Evolutionary conservation across 2,329 filamentous ascomycete genomes (phyloP).

Genomic region (Claviceps sp.): DNA sequence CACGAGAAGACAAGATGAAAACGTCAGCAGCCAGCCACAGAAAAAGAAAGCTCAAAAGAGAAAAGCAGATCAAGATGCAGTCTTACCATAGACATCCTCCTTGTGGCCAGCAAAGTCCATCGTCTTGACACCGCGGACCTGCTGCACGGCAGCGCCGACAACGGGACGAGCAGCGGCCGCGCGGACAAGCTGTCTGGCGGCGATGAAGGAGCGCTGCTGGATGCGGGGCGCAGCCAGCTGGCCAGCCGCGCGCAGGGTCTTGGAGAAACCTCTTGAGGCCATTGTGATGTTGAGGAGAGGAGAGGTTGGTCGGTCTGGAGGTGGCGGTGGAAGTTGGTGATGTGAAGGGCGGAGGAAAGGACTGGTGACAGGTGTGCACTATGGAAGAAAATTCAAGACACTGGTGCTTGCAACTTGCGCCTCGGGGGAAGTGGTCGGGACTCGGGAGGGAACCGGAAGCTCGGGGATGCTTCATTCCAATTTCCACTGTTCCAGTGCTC

Average conservation of each 20-base stretch:
- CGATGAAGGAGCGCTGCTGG: conserved; percentile 50
- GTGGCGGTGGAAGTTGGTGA: conserved; percentile 12
- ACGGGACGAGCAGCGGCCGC: conserved; percentile 36
- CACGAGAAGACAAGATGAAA: neutral
- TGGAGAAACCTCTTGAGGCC: conserved; percentile 64
- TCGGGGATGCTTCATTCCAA: no score
- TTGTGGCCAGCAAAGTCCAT: conserved; percentile 95
- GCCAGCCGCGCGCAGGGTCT: conserved; percentile 47
- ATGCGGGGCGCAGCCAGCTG: conserved; percentile 47
- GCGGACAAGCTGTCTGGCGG: conserved; percentile 42
- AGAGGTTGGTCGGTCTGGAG: conserved; percentile 11
- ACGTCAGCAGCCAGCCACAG: conserved; percentile 8
- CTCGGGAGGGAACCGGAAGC: neutral
- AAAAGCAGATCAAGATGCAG: neutral
- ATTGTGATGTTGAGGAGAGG: conserved; percentile 35
- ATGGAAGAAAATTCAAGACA: conserved; percentile 1
- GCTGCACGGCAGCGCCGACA: conserved; percentile 45
- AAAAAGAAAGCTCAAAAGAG: neutral
- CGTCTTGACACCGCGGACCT: conserved; percentile 87
- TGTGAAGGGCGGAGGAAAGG: conserved; percentile 5
- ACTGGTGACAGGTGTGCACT: conserved; percentile 2
- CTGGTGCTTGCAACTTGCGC: conserved; percentile 7
- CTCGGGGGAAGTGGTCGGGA: neutral
- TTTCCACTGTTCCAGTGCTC: no score
- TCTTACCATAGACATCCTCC: conserved; percentile 83